A percentile compares a stretch with the other conserved stretches of the same genome.
Conservation (phyloP, 345 rosid species). For the Hibiscus tridactylites region DNA sequence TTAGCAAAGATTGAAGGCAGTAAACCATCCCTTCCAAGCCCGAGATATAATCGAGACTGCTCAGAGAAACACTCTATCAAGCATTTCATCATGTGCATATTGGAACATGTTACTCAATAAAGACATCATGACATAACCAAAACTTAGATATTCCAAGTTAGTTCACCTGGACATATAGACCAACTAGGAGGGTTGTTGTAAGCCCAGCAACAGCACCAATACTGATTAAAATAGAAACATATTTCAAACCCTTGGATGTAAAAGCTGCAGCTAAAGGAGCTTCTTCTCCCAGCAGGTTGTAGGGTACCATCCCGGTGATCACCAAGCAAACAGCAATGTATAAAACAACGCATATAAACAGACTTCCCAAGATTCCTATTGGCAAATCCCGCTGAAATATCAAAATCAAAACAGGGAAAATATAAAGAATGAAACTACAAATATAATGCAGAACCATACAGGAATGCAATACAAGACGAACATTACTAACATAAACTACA, state of each 20-base stretch:
- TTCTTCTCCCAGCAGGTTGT: conserved; percentile 63
- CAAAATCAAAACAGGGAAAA: conserved; percentile 12
- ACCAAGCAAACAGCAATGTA: conserved; percentile 86
- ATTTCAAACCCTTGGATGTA: conserved; percentile 77
- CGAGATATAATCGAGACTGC: conserved; percentile 91
- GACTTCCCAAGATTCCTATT: conserved; percentile 83
- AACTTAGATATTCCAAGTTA: neutral
- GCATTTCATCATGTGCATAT: conserved; percentile 13
- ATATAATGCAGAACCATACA: neutral
- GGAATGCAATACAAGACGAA: neutral
- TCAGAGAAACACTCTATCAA: conserved; percentile 22
- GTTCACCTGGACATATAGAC: conserved; percentile 94
- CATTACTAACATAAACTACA: neutral
- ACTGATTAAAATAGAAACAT: conserved; percentile 67
- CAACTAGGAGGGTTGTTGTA: conserved; percentile 86
- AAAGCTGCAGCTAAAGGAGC: conserved; percentile 89
- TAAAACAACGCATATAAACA: conserved; percentile 55
- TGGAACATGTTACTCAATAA: conserved; percentile 1
- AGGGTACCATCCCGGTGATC: conserved; percentile 91
- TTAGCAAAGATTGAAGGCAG: conserved; percentile 80
- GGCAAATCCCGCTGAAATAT: conserved; percentile 78
- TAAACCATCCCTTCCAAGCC: conserved; percentile 93
- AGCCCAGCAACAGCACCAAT: conserved; percentile 96
- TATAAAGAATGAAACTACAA: neutral
- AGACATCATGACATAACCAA: neutral